phyloP scores from a whole-genome alignment of 2,329 filamentous ascomycete genomes.

The Neonectria neomacrospora region DNA sequence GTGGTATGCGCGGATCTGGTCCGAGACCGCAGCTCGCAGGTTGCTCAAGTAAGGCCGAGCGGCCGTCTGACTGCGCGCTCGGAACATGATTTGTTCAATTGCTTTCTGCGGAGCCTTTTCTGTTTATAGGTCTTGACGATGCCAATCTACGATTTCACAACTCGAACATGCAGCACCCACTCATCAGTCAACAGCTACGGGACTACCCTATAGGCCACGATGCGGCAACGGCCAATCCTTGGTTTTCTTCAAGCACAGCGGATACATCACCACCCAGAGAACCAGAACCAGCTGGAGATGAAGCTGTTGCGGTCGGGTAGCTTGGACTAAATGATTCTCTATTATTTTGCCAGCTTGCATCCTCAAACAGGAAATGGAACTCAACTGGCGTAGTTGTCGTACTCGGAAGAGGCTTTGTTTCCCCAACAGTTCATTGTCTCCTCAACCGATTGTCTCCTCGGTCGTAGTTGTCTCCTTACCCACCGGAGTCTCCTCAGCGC shows the following conservation, averaged over 20 bases:
- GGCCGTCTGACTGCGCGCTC: background rate
- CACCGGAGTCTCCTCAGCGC: background rate
- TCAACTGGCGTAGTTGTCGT: background rate
- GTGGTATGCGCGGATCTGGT: constrained; percentile 56
- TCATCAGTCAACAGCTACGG: background rate
- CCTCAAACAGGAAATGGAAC: too few species aligned
- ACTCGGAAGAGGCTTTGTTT: background rate
- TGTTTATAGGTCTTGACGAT: background rate
- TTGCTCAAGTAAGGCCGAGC: constrained; percentile 45
- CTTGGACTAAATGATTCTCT: too few species aligned
- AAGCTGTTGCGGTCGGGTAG: too few species aligned
- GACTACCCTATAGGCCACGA: too few species aligned
- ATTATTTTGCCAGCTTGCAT: too few species aligned
- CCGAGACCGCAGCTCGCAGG: constrained; percentile 53
- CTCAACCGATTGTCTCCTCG: too few species aligned
- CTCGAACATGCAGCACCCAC: background rate
- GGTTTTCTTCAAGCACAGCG: too few species aligned
- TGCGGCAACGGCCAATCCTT: too few species aligned
- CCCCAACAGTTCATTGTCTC: background rate
- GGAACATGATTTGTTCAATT: background rate
- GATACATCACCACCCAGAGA: too few species aligned
- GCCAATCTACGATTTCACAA: background rate
- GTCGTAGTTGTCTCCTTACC: background rate
- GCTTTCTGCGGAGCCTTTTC: background rate
- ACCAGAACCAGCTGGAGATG: too few species aligned